Conservation (phyloP, 345 rosid genomes). For the Euphorbia peplus region DNA sequence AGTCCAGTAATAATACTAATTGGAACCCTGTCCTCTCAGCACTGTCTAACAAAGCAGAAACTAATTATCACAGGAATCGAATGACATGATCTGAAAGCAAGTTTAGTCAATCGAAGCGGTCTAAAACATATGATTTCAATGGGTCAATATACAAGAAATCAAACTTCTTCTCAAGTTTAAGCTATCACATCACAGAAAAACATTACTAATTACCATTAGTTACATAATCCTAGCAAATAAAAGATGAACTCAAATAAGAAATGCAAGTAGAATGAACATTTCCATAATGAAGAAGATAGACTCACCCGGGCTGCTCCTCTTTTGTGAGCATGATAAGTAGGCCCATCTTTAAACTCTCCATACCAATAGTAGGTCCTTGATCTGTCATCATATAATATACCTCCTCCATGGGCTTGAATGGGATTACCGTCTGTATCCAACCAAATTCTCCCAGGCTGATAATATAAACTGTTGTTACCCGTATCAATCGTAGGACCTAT, state of each 20-base stretch:
- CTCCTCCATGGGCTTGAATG: slow-evolving; percentile 98
- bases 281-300: slow-evolving; percentile 4
- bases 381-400: slow-evolving; percentile 54
- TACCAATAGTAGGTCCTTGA: slow-evolving; percentile 80
- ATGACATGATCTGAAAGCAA: neutral
- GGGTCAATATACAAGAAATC: neutral
- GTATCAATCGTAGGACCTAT: slow-evolving; percentile 55
- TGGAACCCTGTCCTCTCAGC: neutral
- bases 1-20: neutral
- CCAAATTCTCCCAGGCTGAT: slow-evolving; percentile 79
- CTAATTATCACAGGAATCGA: neutral
- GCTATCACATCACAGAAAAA: neutral
- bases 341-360: slow-evolving; percentile 94
- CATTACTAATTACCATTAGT: slow-evolving; percentile 15
- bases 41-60: neutral
- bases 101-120: neutral
- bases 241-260: neutral
- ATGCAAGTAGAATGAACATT: slow-evolving; percentile 4
- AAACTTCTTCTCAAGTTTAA: neutral
- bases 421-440: slow-evolving; percentile 86
- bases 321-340: slow-evolving; percentile 71
- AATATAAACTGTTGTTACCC: slow-evolving; percentile 53
- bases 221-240: slow-evolving; percentile 4
- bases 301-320: slow-evolving; percentile 86
- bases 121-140: neutral